These are phyloP conservation scores for Calocybe cyanea DNA, from an alignment of 768 basidiomycete genomes.

Conservation along the genomic window DNA sequence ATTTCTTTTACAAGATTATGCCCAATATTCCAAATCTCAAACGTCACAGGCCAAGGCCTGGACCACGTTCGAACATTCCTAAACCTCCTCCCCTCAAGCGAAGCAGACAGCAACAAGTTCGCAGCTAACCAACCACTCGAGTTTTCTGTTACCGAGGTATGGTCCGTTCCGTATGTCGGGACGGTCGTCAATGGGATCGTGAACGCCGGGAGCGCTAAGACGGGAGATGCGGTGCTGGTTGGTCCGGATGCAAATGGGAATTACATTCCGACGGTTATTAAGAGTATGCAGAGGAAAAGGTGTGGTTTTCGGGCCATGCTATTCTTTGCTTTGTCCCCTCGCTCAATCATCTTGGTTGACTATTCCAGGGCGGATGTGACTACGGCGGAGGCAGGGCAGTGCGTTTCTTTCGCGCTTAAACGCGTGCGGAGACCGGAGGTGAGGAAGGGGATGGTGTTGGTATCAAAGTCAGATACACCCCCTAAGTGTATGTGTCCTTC, in stretches of 20 bases:
- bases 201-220: conserved; percentile 68
- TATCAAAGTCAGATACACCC: conserved; percentile 71
- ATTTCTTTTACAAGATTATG: conserved; percentile 56
- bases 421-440: conserved; percentile 76
- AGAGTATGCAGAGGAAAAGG: conserved; percentile 94
- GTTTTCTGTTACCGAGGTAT: conserved; percentile 84
- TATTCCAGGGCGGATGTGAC: conserved; percentile 82
- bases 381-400: conserved; percentile 92
- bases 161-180: conserved; percentile 85
- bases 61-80: conserved; percentile 82
- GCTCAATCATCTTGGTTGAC: neutral
- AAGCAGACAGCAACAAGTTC: conserved; percentile 79
- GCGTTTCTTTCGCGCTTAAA: conserved; percentile 91
- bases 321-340: neutral
- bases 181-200: conserved; percentile 85
- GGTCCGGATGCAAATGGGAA: conserved; percentile 94
- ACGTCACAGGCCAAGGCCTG: conserved; percentile 92
- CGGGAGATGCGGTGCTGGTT: conserved; percentile 77
- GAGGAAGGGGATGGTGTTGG: conserved; percentile 93
- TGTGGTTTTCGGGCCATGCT: conserved; percentile 23
- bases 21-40: conserved; percentile 89
- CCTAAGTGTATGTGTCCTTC: conserved; percentile 58
- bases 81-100: conserved; percentile 86
- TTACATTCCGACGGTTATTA: conserved; percentile 74
- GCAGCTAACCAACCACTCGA: conserved; percentile 75